Evolutionary conservation across 208 protist genomes (phyloP).

Genomic region (Acanthamoeba sp.): DNA sequence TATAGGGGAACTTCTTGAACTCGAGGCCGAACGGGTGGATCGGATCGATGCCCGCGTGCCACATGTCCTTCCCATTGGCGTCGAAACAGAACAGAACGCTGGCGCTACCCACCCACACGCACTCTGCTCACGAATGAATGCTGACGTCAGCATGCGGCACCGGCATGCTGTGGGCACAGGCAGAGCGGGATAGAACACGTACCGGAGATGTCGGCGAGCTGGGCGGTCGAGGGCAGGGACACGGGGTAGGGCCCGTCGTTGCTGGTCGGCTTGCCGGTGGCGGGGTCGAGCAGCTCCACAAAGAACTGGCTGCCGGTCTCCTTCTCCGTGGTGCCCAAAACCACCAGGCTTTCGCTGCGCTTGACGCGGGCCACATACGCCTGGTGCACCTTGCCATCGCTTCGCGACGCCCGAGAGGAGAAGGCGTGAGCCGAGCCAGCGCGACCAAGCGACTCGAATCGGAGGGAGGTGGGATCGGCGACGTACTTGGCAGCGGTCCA

Average conservation of each 20-base stretch:
- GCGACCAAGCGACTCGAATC: not conserved
- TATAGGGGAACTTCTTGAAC: constrained; percentile 36
- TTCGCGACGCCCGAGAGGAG: not conserved
- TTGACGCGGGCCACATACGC: not conserved
- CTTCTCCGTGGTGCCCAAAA: not conserved
- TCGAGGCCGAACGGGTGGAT: not conserved
- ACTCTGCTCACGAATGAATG: not conserved
- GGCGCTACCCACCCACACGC: constrained; percentile 19
- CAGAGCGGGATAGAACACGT: too few species aligned
- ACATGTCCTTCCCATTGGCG: constrained; percentile 2
- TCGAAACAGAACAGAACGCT: constrained; percentile 39
- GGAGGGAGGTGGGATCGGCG: not conserved
- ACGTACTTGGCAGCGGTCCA: constrained; percentile 36
- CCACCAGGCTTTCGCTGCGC: not conserved
- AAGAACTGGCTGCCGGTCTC: not conserved
- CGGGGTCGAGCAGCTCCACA: constrained; percentile 48
- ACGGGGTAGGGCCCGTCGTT: not conserved
- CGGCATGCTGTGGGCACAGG: too few species aligned
- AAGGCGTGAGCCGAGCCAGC: not conserved
- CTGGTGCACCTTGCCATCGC: not conserved
- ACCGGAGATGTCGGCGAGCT: not conserved
- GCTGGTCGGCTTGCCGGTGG: not conserved
- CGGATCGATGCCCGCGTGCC: constrained; percentile 27
- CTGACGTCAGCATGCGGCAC: not conserved
- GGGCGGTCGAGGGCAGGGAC: not conserved